phyloP scores from a whole-genome alignment of 2,329 filamentous ascomycete genomes.

The Phaeosphaeriaceae sp. region DNA sequence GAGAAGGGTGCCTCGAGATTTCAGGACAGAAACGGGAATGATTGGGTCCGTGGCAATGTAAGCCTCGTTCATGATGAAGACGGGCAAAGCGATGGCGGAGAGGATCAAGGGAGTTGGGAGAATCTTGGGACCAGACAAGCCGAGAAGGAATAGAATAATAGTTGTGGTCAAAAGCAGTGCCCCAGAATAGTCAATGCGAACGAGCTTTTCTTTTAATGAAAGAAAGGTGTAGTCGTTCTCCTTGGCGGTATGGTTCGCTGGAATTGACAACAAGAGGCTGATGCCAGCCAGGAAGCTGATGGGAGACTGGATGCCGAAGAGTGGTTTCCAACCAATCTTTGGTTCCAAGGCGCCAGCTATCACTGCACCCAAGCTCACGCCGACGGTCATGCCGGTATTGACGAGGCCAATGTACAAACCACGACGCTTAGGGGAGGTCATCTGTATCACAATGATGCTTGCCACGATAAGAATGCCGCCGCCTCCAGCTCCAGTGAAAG shows the following conservation, averaged over 20 bases:
- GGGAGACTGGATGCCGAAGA: constrained; percentile 78
- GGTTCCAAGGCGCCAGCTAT: constrained; percentile 71
- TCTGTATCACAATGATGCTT: constrained; percentile 78
- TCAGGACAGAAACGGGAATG: constrained; percentile 74
- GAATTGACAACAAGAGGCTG: constrained; percentile 71
- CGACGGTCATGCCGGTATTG: constrained; percentile 75
- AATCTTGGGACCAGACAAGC: constrained; percentile 70
- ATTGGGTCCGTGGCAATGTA: constrained; percentile 72
- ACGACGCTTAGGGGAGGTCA: constrained; percentile 70
- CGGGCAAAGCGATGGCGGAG: constrained; percentile 60
- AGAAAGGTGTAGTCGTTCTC: constrained; percentile 45
- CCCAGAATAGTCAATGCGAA: constrained; percentile 76
- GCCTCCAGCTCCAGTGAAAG: constrained; percentile 71
- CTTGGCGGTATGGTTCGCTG: constrained; percentile 50
- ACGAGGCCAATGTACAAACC: constrained; percentile 77
- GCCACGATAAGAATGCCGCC: constrained; percentile 76
- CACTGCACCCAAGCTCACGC: constrained; percentile 74
- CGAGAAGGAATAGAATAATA: constrained; percentile 75
- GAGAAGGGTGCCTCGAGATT: constrained; percentile 72
- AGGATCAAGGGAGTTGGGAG: constrained; percentile 65
- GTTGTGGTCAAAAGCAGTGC: constrained; percentile 61
- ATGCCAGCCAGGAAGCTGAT: constrained; percentile 67
- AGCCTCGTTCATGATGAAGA: constrained; percentile 68
- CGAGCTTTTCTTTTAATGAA: constrained; percentile 62
- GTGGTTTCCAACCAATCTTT: constrained; percentile 72